These are phyloP conservation scores for Sophora flavescens DNA, from an alignment of 306 rosid species.

Conservation along the genomic window DNA sequence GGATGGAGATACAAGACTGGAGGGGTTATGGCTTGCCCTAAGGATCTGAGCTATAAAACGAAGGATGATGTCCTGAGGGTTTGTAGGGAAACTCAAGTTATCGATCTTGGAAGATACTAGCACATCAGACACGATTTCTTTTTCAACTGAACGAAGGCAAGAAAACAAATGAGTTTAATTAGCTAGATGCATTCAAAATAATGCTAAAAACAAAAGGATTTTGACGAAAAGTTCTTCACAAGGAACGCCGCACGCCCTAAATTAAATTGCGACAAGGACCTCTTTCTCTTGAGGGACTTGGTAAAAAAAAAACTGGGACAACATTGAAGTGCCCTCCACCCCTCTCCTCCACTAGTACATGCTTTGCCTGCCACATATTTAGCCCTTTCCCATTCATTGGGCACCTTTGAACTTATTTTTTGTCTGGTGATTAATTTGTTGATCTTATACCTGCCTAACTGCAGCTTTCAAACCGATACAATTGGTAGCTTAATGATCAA, in stretches of 20 bases:
- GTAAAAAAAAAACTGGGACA: background rate
- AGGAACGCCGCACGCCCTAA: slow-evolving; percentile 37
- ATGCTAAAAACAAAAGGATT: background rate
- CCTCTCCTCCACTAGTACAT: background rate
- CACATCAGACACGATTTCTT: background rate
- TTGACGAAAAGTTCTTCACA: slow-evolving; percentile 41
- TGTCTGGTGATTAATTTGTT: slow-evolving; percentile 10
- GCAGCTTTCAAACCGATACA: background rate
- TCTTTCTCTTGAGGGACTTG: background rate
- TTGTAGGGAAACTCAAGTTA: no score
- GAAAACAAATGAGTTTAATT: background rate
- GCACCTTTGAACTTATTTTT: slow-evolving; percentile 26
- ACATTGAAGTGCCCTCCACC: slow-evolving; percentile 29
- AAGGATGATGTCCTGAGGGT: no score
- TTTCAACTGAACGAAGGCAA: background rate
- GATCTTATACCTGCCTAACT: background rate
- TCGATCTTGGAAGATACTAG: no score
- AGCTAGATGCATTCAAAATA: background rate
- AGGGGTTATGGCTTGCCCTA: no score
- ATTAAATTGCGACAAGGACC: slow-evolving; percentile 38
- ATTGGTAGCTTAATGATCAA: background rate
- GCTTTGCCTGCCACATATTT: slow-evolving; percentile 27
- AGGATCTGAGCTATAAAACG: no score
- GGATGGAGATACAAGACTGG: no score
- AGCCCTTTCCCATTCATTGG: slow-evolving; percentile 30